phyloP scores from a whole-genome alignment of 306 rosid species.

The Fragaria vesca region DNA sequence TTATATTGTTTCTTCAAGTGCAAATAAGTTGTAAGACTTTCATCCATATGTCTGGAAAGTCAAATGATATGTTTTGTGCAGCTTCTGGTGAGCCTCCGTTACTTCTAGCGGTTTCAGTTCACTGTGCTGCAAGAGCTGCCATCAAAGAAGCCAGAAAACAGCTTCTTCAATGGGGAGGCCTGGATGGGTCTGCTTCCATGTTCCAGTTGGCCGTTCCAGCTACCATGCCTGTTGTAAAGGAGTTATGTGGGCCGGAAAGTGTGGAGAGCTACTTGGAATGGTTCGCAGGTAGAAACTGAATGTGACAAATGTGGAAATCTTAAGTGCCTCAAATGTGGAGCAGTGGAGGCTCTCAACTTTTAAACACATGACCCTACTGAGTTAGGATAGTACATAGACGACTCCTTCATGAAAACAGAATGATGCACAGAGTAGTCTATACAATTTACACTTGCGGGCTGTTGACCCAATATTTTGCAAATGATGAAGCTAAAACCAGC shows the following conservation, averaged over 20 bases:
- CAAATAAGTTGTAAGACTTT: neutral
- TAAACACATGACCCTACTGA: no score
- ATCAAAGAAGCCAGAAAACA: constrained; percentile 73
- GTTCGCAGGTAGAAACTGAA: constrained; percentile 18
- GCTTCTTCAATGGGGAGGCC: constrained; percentile 57
- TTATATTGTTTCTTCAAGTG: neutral
- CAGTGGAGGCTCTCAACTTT: no score
- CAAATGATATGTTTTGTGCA: constrained; percentile 31
- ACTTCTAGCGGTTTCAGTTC: constrained; percentile 79
- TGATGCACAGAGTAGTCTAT: no score
- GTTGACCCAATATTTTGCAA: no score
- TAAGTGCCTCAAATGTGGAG: no score
- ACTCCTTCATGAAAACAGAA: no score
- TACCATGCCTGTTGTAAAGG: constrained; percentile 81
- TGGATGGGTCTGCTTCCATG: constrained; percentile 28
- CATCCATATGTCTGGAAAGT: neutral
- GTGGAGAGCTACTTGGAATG: constrained; percentile 80
- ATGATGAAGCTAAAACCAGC: no score
- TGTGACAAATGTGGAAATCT: no score
- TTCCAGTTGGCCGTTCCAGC: constrained; percentile 85
- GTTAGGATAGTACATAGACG: no score
- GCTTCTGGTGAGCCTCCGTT: constrained; percentile 97
- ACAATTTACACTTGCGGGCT: no score
- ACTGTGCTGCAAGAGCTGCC: constrained; percentile 88
- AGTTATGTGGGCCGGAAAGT: constrained; percentile 62